Evolutionary conservation across 805 yeast genomes (phyloP), one percentile per base, ranked within the genome.

Genomic region (Kazachstania psychrophila): DNA sequence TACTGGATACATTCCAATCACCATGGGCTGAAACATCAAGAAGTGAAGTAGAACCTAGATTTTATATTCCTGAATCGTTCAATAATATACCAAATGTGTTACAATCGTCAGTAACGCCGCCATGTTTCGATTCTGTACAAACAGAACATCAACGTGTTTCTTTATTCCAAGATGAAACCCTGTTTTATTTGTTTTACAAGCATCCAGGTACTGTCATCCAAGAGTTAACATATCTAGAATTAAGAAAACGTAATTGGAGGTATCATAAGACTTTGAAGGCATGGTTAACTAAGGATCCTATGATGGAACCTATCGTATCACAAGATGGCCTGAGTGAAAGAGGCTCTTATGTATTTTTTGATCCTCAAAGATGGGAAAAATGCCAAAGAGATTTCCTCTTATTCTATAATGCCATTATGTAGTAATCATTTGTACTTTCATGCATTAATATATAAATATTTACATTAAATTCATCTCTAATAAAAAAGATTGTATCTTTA

Each of bases 11-110:
- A 6, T 76, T 89, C 52, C 79, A 94, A 17, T 82, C 95, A 3
- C 98, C 98, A 10, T 89, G 98, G 97, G 70, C 82, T 27, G 97
- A 92, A 54, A 83, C 96, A 1, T 75, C 92, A 7, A 70, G 94
- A 50, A 78, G 88, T 37, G 88, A 83, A 46, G 95, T 89, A 13
- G 94, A 86, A 48, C 98, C 98, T 4, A 69, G 72, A 39, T 88
- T 75, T 58, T 65, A 61, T 31, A 65, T 77, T 29, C 96, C 96
- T 2, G 60, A 64, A 13, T 71, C 69, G 3, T 79, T 66, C 61
- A 68, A 44, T 23, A 54, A 58, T 32, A 60, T 60, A 12, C 49
- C 60, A 30, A 48, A 54, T 18, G 58, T 58, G 19, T 41, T 58
- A 31, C 58, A 54, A 34, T 49, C 58, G 4, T 40, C 38, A 8